A percentile compares a stretch with the other conserved stretches of the same genome.
phyloP scores from a whole-genome alignment of 306 rosid species.

The Senna tora region DNA sequence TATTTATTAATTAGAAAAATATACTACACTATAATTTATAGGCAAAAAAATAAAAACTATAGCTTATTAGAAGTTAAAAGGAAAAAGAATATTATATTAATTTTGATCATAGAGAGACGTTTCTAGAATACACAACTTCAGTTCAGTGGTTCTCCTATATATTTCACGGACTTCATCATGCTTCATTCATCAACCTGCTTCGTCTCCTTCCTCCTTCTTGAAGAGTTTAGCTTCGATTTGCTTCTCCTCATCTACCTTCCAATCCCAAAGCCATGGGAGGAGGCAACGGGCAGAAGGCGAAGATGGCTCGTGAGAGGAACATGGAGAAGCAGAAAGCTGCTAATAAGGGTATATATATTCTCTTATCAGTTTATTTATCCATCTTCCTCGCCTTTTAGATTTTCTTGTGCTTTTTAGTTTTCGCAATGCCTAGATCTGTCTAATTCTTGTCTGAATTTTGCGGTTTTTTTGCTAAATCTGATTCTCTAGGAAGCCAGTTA shows the following conservation, averaged over 20 bases:
- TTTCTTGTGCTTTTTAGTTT: neutral
- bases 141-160: neutral
- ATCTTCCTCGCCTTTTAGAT: neutral
- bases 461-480: neutral
- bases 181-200: neutral
- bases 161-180: neutral
- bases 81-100: no score
- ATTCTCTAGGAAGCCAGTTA: conserved; percentile 58
- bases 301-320: conserved; percentile 64
- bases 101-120: neutral
- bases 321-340: conserved; percentile 54
- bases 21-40: no score
- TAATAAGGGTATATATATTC: conserved; percentile 52
- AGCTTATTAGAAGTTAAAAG: neutral
- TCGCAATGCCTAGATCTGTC: conserved; percentile 16
- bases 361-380: neutral
- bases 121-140: neutral
- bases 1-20: no score
- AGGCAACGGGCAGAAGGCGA: conserved; percentile 68
- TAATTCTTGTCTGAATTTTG: conserved; percentile 4
- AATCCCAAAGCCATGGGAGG: conserved; percentile 55
- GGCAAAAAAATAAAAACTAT: neutral
- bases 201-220: neutral
- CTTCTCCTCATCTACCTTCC: neutral
- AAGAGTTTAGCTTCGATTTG: neutral